These are phyloP conservation scores for Penicillium sp. DNA, from an alignment of 2,329 filamentous ascomycete species.

Conservation along the genomic window DNA sequence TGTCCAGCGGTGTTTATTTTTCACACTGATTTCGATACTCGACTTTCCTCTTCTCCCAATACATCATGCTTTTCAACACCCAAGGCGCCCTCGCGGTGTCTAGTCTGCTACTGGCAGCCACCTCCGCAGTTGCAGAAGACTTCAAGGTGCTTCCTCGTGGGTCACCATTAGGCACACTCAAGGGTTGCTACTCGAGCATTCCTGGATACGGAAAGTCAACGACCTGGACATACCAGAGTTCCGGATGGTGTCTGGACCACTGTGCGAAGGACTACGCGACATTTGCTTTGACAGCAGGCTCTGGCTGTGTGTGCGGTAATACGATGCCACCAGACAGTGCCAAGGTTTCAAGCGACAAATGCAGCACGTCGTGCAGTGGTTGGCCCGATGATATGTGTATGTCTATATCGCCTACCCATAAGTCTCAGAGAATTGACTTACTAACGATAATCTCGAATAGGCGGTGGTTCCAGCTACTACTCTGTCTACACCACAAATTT, in stretches of 20 bases:
- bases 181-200: conserved; percentile 55
- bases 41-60: conserved; percentile 3
- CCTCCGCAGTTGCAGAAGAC: conserved; percentile 22
- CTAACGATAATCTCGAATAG: conserved; percentile 37
- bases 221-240: conserved; percentile 54
- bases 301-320: conserved; percentile 72
- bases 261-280: conserved; percentile 57
- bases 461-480: conserved; percentile 57
- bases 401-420: conserved; percentile 26
- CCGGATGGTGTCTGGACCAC: conserved; percentile 55
- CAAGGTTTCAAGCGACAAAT: conserved; percentile 59
- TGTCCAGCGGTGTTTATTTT: conserved; percentile 21
- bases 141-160: conserved; percentile 19
- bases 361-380: conserved; percentile 65
- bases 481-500: conserved; percentile 55
- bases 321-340: conserved; percentile 60
- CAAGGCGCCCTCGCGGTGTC: conserved; percentile 28
- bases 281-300: conserved; percentile 61
- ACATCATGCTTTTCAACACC: conserved; percentile 32
- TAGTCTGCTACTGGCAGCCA: conserved; percentile 27
- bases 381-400: conserved; percentile 65
- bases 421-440: conserved; percentile 22
- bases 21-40: conserved; percentile 8
- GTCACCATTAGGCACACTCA: conserved; percentile 23
- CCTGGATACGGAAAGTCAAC: conserved; percentile 50